phyloP scores from a whole-genome alignment of 2,329 filamentous ascomycete genomes.

The Trichoderma hamatum region DNA sequence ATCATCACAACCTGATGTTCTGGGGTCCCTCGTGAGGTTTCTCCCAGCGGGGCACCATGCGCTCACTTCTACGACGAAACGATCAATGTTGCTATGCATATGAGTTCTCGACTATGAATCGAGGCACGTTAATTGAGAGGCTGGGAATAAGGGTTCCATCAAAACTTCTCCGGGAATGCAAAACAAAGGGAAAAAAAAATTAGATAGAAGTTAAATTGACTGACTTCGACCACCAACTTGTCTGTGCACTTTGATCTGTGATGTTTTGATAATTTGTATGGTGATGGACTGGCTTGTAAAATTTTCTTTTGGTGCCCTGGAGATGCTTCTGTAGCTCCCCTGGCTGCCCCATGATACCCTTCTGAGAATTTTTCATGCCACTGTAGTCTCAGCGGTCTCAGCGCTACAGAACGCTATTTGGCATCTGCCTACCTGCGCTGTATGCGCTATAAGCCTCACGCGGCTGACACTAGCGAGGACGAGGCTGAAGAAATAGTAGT shows the following conservation, averaged over 20 bases:
- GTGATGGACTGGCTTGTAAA: too few relatives aligned
- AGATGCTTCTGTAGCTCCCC: neutral
- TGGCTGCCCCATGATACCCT: too few relatives aligned
- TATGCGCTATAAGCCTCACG: neutral
- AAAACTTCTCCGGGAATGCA: conserved; percentile 51
- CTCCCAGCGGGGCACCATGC: conserved; percentile 38
- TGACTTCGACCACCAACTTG: conserved; percentile 28
- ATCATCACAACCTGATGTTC: conserved; percentile 33
- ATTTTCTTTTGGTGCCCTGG: too few relatives aligned
- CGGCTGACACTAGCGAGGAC: neutral
- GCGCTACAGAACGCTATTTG: neutral
- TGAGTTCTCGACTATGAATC: conserved; percentile 48
- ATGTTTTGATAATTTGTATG: too few relatives aligned
- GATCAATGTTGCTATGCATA: conserved; percentile 48
- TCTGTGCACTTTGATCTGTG: neutral
- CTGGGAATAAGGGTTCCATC: conserved; percentile 43
- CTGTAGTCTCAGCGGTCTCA: neutral
- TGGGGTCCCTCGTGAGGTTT: conserved; percentile 33
- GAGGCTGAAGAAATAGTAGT: neutral
- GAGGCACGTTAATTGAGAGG: conserved; percentile 50
- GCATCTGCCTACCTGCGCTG: neutral
- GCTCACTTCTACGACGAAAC: conserved; percentile 52
- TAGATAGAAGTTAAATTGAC: conserved; percentile 51
- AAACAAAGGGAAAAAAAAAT: conserved; percentile 51
- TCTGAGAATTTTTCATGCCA: neutral